A percentile compares a stretch with the other conserved stretches of the same genome.
phyloP scores from a whole-genome alignment of 176 grass and related monocot species.

The Zoysia japonica region DNA sequence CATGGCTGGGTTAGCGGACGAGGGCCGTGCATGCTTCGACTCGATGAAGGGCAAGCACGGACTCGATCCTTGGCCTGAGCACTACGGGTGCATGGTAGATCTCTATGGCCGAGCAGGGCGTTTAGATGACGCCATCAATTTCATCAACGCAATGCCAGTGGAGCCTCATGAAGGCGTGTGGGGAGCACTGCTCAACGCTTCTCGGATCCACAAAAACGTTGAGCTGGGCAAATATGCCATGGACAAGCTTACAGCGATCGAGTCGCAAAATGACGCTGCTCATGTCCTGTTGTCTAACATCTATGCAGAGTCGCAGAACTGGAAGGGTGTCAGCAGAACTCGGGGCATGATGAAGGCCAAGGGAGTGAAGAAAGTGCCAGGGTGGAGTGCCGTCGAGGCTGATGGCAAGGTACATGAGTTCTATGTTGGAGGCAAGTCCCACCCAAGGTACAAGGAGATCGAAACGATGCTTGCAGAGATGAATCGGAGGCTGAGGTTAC shows the following conservation, averaged over 20 bases:
- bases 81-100: slow-evolving; percentile 81
- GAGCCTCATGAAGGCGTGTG: slow-evolving; percentile 68
- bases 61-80: slow-evolving; percentile 65
- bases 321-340: slow-evolving; percentile 57
- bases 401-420: slow-evolving; percentile 62
- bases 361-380: slow-evolving; percentile 66
- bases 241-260: slow-evolving; percentile 44
- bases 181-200: slow-evolving; percentile 84
- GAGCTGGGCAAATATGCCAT: slow-evolving; percentile 69
- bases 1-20: slow-evolving; percentile 58
- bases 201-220: slow-evolving; percentile 65
- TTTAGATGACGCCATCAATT: slow-evolving; percentile 56
- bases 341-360: slow-evolving; percentile 68
- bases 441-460: slow-evolving; percentile 62
- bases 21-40: slow-evolving; percentile 58
- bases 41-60: slow-evolving; percentile 54
- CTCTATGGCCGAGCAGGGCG: slow-evolving; percentile 66
- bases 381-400: slow-evolving; percentile 65
- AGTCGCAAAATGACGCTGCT: slow-evolving; percentile 57
- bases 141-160: slow-evolving; percentile 69
- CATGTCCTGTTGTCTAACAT: slow-evolving; percentile 80
- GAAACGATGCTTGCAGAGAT: slow-evolving; percentile 68
- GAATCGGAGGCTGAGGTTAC: slow-evolving; percentile 48
- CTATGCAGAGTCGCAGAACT: slow-evolving; percentile 59
- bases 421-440: slow-evolving; percentile 54